These are phyloP conservation scores for Cercospora nicotianae DNA, from an alignment of 2,329 filamentous ascomycete genomes.

Conservation along the genomic window DNA sequence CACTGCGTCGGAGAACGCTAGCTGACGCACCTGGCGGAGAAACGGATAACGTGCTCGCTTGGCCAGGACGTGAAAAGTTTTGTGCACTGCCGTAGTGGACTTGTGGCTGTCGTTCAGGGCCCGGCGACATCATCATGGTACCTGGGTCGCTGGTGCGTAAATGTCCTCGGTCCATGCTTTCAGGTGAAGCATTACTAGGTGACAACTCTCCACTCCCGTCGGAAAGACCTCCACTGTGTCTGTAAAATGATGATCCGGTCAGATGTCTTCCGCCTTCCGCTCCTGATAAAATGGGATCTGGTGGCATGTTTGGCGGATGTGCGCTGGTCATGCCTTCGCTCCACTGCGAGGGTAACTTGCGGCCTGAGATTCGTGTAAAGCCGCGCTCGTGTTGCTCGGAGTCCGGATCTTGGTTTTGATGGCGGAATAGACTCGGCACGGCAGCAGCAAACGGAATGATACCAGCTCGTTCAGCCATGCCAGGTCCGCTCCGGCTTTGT, in stretches of 20 bases:
- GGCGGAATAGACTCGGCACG: constrained; percentile 41
- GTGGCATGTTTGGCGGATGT: constrained; percentile 23
- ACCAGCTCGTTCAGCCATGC: constrained; percentile 45
- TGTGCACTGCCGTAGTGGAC: constrained; percentile 37
- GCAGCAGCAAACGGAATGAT: constrained; percentile 41
- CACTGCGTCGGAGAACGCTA: constrained; percentile 18
- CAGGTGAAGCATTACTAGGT: constrained; percentile 19
- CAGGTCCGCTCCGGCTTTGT: constrained; percentile 30
- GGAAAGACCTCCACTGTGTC: constrained; percentile 47
- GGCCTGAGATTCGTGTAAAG: constrained; percentile 50
- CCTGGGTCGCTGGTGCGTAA: constrained; percentile 19
- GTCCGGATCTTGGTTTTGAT: constrained; percentile 35
- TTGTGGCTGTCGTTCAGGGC: constrained; percentile 38
- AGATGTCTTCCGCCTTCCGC: constrained; percentile 23
- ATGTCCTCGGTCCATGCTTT: constrained; percentile 15
- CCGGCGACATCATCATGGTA: constrained; percentile 36
- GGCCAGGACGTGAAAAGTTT: constrained; percentile 24
- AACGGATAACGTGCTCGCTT: constrained; percentile 16
- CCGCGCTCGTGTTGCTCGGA: constrained; percentile 41
- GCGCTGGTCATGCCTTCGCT: constrained; percentile 49
- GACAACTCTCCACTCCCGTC: constrained; percentile 35
- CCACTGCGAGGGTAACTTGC: constrained; percentile 51
- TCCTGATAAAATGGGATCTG: constrained; percentile 17
- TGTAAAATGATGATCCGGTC: constrained; percentile 45
- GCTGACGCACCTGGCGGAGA: constrained; percentile 20